Evolutionary conservation across 2,329 filamentous ascomycete species (phyloP).

Genomic region (Fusarium albosuccineum): DNA sequence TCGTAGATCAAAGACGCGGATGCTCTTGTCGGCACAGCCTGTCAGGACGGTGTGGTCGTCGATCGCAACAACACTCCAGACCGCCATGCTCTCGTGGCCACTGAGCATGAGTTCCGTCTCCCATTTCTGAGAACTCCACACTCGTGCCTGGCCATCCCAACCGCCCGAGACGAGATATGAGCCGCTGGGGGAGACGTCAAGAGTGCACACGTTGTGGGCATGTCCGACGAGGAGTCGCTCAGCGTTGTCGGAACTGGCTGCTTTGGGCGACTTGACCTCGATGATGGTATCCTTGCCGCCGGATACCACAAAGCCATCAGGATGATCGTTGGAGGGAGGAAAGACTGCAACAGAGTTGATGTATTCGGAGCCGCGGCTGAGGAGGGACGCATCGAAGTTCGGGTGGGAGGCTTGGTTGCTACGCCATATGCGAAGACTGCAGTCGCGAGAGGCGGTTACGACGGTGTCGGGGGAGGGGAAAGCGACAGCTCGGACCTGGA

Average conservation of each 20-base stretch:
- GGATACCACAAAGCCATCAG: conserved; percentile 86
- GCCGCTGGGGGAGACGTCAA: conserved; percentile 81
- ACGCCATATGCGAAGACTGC: conserved; percentile 89
- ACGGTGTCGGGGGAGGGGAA: conserved; percentile 81
- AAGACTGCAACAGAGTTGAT: conserved; percentile 88
- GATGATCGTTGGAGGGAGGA: conserved; percentile 74
- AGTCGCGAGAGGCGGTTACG: conserved; percentile 91
- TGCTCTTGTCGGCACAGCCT: conserved; percentile 90
- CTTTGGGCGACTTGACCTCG: conserved; percentile 82
- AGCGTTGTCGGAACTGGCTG: conserved; percentile 78
- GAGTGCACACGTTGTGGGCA: conserved; percentile 85
- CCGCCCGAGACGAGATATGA: conserved; percentile 88
- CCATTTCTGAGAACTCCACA: conserved; percentile 91
- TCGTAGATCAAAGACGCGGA: conserved; percentile 84
- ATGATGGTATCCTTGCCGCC: conserved; percentile 94
- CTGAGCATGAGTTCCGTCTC: conserved; percentile 78
- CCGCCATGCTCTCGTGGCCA: conserved; percentile 80
- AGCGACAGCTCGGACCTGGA: conserved; percentile 85
- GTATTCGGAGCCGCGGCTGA: conserved; percentile 84
- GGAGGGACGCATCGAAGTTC: conserved; percentile 80
- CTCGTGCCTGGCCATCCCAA: conserved; percentile 89
- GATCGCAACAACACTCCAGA: conserved; percentile 92
- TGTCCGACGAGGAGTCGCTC: conserved; percentile 91
- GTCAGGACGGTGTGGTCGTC: conserved; percentile 86
- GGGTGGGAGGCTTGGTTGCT: conserved; percentile 75